Evolutionary conservation across 148 eudicot genomes (phyloP), one percentile per base, ranked within the genome.

Genomic region (Linanthus parryae): DNA sequence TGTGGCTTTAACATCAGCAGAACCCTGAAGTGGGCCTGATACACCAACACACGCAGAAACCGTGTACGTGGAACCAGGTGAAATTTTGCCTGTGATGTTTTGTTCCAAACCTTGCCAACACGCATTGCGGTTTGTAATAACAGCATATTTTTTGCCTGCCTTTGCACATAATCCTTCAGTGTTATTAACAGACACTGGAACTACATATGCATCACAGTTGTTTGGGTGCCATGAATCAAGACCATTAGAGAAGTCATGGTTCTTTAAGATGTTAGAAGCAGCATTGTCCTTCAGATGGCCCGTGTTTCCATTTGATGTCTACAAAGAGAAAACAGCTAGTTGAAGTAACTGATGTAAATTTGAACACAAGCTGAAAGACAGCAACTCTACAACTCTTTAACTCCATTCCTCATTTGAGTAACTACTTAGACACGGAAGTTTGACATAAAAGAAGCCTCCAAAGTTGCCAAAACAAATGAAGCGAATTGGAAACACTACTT

Each of bases 31-130:
- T 56, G 75, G 52, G 37, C 90, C 82, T 0, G 88, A 75, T 13
- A 73, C 75, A 34, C 74, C 73, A 41, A 87, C 94, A 62, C 39
- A 47, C 49, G 96, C 94, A 58, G 68, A 71, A 63, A 92, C 83
- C 8, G 42, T 65, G 42, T 77, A 92, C 4, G 78, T 61, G 6
- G 58, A 64, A 45, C 77, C 83, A 8, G 68, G 63, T 19, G 58
- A 57, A 41, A 88, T 78, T 59, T 73, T 72, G 57, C 54, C 54
- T 1, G 99, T 81, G 52, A 87, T 82, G 53, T 92, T 96, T 59
- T 87, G 90, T 53, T 84, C 88, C 63, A 92, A 61, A 23, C 94
- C 85, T 52, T 84, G 94, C 96, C 94, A 88, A 38, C 59, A 54
- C 55, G 81, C 70, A 18, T 18, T 82, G 51, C 96, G 83, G 52